Evolutionary conservation across 208 protist genomes (phyloP), one percentile per base, ranked within the genome.

Genomic region (Ichthyophonus hoferi): DNA sequence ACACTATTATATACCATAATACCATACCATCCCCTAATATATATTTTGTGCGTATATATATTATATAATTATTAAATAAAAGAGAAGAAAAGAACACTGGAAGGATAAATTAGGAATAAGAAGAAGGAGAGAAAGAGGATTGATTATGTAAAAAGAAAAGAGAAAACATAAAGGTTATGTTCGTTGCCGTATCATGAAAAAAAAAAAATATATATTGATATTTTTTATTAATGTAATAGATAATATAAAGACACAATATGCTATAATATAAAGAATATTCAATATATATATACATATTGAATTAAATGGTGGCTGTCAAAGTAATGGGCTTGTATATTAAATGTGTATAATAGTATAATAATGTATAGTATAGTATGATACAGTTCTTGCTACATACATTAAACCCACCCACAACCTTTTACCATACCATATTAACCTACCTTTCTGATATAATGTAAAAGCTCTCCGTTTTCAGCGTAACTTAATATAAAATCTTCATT

Each of bases 381-480:
- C 50, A 67, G 50, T n/a, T 67, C 50, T n/a, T 24, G 24, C 50
- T 7, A 7, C 50, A 24, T 67, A 24, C 50, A 67, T 24, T 67
- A 7, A 7, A 7, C 50, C 50, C 50, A n/a, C 50, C 50, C 7
- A 67, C 50, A 7, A n/a, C 50, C 50, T 67, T 24, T 24, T 67
- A 7, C 50, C 50, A 7, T 24, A 24, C 50, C 50, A 67, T 24
- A 40, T 33, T 83, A n/a, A 33, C 83, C 83, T 1, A 90, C 34
- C 67, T 91, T 91, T 38, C 79, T 50, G 31, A 91, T 87, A 40
- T 58, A 90, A 78, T 89, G 76, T 17, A 91, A 58, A 2, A 91
- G 38, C 33, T 91, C 87, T 35, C 90, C 90, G 40, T 91, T 89
- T 39, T 76, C 14, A n/a, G 81, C 79, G 17, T 83, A 85, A 24